phyloP scores from a whole-genome alignment of 2,329 filamentous ascomycete species.

The Talaromyces sp. region DNA sequence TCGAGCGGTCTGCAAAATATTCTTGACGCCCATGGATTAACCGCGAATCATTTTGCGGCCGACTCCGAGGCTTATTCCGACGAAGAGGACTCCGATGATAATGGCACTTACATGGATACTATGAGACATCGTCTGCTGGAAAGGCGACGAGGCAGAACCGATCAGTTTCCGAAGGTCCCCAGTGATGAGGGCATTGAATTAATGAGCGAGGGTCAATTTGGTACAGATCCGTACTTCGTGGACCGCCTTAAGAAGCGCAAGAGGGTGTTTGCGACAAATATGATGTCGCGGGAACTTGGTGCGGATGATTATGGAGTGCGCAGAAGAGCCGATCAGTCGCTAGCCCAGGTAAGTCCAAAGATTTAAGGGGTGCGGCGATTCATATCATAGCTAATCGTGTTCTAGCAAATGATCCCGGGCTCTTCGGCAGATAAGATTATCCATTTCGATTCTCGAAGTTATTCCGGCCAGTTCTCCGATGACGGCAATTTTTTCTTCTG shows the following conservation, averaged over 20 bases:
- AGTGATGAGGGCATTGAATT: conserved; percentile 74
- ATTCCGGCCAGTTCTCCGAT: conserved; percentile 94
- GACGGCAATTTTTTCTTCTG: conserved; percentile 98
- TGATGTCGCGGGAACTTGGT: conserved; percentile 82
- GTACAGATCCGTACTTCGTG: conserved; percentile 63
- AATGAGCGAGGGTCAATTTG: conserved; percentile 83
- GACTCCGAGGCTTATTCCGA: conserved; percentile 15
- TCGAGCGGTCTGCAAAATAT: conserved; percentile 57
- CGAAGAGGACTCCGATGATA: conserved; percentile 36
- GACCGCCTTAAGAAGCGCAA: conserved; percentile 59
- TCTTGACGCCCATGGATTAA: conserved; percentile 43
- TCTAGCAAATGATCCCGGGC: conserved; percentile 73
- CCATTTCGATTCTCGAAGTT: conserved; percentile 82
- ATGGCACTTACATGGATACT: conserved; percentile 28
- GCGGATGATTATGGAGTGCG: conserved; percentile 61
- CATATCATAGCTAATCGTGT: not conserved
- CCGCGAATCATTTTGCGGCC: not conserved
- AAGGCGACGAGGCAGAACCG: conserved; percentile 41
- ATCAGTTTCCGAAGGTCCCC: conserved; percentile 79
- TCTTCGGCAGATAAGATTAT: conserved; percentile 82
- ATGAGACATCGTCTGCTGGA: conserved; percentile 53
- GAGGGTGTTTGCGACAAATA: conserved; percentile 63
- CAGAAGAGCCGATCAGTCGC: conserved; percentile 65
- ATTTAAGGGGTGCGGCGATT: not conserved
- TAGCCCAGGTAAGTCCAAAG: conserved; percentile 63